Evolutionary conservation across 1,284 basidiomycete species (phyloP).

Genomic region (Boletus semigastroideus): DNA sequence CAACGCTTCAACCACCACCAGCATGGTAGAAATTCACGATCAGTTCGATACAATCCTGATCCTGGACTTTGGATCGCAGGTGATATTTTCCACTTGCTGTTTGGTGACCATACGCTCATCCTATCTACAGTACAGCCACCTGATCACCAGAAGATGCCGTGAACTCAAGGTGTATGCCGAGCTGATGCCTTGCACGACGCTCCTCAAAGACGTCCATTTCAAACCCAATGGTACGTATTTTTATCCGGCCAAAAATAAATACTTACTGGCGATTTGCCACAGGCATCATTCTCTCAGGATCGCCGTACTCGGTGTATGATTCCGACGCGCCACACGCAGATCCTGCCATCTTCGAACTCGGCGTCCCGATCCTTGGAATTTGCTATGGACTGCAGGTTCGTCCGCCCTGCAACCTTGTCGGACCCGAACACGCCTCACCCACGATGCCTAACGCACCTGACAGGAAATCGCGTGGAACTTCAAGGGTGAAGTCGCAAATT

Average conservation of each 20-base stretch:
- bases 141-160: conserved; percentile 97
- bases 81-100: conserved; percentile 17
- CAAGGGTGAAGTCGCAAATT: conserved; percentile 85
- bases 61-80: conserved; percentile 97
- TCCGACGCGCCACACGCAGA: conserved; percentile 92
- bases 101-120: conserved; percentile 1
- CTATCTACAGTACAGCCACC: conserved; percentile 83
- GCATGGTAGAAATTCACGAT: conserved; percentile 86
- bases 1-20: background rate
- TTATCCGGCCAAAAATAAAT: background rate
- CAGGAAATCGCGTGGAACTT: conserved; percentile 90
- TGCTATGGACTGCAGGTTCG: conserved; percentile 96
- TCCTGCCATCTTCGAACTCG: conserved; percentile 89
- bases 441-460: no score
- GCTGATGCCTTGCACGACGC: conserved; percentile 95
- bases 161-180: conserved; percentile 99
- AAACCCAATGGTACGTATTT: conserved; percentile 81
- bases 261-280: background rate
- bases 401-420: conserved; percentile 3
- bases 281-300: conserved; percentile 98
- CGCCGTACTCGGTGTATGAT: conserved; percentile 98
- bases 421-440: background rate
- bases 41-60: conserved; percentile 97
- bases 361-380: conserved; percentile 93
- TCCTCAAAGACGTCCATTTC: conserved; percentile 88